Conservation (phyloP, 2,329 filamentous ascomycete genomes). For the Chrysoporthe puriensis region DNA sequence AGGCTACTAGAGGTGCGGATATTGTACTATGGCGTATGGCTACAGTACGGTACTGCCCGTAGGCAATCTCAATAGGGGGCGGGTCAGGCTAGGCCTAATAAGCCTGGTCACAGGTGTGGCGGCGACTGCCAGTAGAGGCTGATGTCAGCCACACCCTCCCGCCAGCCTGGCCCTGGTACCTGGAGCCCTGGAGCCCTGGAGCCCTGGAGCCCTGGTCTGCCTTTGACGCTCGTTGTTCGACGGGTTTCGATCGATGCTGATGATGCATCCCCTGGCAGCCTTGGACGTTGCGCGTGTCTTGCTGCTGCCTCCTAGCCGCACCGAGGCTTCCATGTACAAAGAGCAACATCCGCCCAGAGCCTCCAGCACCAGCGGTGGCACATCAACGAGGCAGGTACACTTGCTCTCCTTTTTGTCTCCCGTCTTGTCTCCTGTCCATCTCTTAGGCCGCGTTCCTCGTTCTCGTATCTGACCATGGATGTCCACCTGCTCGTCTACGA, state of each 20-base stretch:
- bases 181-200: neutral
- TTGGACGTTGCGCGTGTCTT: constrained; percentile 16
- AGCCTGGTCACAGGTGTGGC: constrained; percentile 1
- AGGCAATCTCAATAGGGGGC: neutral
- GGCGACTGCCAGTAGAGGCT: neutral
- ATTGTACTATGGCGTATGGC: no score
- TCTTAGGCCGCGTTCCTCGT: neutral
- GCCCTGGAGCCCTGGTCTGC: neutral
- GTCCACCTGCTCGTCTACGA: constrained; percentile 80
- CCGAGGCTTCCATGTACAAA: neutral
- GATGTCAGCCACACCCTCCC: constrained; percentile 16
- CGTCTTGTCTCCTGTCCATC: neutral
- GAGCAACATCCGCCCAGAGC: neutral
- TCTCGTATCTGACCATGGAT: constrained; percentile 57
- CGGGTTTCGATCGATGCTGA: constrained; percentile 24
- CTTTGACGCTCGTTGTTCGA: constrained; percentile 12
- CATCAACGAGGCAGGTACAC: constrained; percentile 15
- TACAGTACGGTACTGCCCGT: no score
- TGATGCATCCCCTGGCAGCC: constrained; percentile 19
- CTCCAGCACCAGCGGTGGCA: neutral
- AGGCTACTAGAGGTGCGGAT: no score
- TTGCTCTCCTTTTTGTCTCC: neutral
- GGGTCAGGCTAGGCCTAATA: neutral
- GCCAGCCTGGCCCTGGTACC: constrained; percentile 2
- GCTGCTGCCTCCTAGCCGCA: constrained; percentile 21